A percentile compares a stretch with the other conserved stretches of the same genome.
These are phyloP conservation scores for Thinopyrum elongatum DNA, from an alignment of 176 grass and related monocot species.

Conservation along the genomic window DNA sequence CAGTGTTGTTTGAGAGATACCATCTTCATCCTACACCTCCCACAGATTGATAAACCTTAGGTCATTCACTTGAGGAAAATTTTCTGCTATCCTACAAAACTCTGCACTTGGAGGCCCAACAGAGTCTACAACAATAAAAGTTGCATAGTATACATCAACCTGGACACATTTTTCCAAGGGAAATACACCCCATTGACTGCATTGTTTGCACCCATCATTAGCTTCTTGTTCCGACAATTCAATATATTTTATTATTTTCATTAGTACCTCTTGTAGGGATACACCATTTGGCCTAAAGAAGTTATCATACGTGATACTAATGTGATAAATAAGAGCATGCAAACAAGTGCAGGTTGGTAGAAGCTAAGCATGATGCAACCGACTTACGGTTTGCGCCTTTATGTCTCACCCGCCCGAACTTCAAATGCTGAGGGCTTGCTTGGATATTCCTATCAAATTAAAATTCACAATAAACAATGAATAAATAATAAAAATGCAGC, in stretches of 20 bases:
- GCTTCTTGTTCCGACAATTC: constrained; percentile 50
- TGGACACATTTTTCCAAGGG: constrained; percentile 73
- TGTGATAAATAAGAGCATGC: constrained; percentile 22
- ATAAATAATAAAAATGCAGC: background rate
- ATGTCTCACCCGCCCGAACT: constrained; percentile 69
- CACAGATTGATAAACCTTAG: too few species aligned
- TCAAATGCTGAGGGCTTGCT: constrained; percentile 90
- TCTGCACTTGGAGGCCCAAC: too few species aligned
- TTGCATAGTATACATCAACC: too few species aligned
- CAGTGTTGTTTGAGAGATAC: too few species aligned
- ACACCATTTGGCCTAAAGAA: constrained; percentile 12
- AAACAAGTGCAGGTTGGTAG: background rate
- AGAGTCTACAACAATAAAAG: too few species aligned
- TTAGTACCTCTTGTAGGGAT: constrained; percentile 79
- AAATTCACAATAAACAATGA: background rate
- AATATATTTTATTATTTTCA: constrained; percentile 73
- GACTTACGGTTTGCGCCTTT: constrained; percentile 77
- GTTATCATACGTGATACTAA: too few species aligned
- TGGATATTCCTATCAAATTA: constrained; percentile 43
- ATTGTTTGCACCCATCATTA: constrained; percentile 82
- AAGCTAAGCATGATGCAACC: constrained; percentile 14
- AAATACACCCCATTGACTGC: constrained; percentile 72
- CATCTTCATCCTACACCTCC: too few species aligned
- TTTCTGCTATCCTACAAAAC: too few species aligned
- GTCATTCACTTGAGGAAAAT: too few species aligned